Evolutionary conservation across 23 red algal genomes (phyloP), one percentile per base, ranked within the genome.

Genomic region (Porphyridium purpureum): DNA sequence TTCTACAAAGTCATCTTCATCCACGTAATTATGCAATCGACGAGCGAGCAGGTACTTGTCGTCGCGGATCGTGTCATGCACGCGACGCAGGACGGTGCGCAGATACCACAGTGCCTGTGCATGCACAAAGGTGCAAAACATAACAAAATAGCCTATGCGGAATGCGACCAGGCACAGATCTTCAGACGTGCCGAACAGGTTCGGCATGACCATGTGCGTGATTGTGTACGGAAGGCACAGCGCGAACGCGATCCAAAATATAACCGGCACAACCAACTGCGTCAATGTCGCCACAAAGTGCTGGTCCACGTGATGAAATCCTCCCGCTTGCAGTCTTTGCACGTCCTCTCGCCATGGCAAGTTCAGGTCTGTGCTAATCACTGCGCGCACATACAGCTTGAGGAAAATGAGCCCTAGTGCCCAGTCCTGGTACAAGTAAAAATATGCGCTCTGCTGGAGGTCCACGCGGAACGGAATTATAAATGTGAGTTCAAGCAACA

Each of bases 51-150:
- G 52, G 49, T 85, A 85, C 28, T 72, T 72, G 49, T 85, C 80
- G 50, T 85, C 80, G 24, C 80, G 80, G 29, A 85, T 72, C 33
- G 69, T 65, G 51, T 85, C 80, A 50, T 85, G 80, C 25, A 85
- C 36, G 1, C 60, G 53, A 1, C 46, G 27, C 0, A 85, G 28
- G 29, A 59, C 62, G 3, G 52, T 61, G 40, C 57, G n/a, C 27
- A 52, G 61, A n/a, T 72, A 57, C 14, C 38, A 46, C 2, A 62
- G 19, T n/a, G 35, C 36, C 21, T 59, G 29, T 31, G 57, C 31
- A 7, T 24, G 55, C 25, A 54, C 68, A 25, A 71, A 68, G 28
- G 52, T 33, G 34, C 47, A 50, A 17, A 66, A 52, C 5, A 62
- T 60, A 1, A 62, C 55, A 1, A 69, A 15, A 28, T 82, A 82